Conservation (phyloP, 148 eudicot species). For the Chenopodium berlandieri region DNA sequence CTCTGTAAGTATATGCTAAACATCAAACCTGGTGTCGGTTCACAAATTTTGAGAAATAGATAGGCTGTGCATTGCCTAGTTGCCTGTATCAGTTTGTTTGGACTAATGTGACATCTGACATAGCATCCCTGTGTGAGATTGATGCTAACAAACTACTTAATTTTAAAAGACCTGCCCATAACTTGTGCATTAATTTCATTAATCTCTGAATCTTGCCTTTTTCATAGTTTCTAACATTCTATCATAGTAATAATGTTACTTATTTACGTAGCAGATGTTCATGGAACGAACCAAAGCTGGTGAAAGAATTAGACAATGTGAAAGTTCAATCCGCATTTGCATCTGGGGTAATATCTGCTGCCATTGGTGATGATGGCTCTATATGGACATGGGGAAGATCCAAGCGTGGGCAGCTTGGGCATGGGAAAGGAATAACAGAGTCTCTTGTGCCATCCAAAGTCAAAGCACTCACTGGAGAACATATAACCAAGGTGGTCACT, state of each 20-base stretch:
- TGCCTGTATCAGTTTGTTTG: background rate
- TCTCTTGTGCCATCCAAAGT: conserved; percentile 67
- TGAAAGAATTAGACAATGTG: conserved; percentile 62
- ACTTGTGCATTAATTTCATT: background rate
- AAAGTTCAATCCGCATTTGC: conserved; percentile 74
- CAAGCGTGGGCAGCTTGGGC: conserved; percentile 96
- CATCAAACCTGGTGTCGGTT: background rate
- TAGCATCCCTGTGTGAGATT: background rate
- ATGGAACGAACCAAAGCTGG: conserved; percentile 78
- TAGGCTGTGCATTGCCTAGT: background rate
- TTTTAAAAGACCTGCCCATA: background rate
- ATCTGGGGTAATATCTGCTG: conserved; percentile 87
- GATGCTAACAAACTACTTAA: background rate
- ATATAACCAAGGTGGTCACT: conserved; percentile 74
- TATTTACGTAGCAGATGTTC: conserved; percentile 47
- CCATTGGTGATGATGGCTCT: conserved; percentile 81
- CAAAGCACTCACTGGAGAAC: conserved; percentile 67
- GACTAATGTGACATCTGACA: background rate
- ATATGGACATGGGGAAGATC: conserved; percentile 99
- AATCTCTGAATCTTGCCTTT: background rate
- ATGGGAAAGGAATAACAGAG: conserved; percentile 65
- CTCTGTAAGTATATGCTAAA: background rate
- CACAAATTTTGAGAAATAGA: background rate
- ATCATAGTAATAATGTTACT: background rate
- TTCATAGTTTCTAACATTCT: background rate